These are phyloP conservation scores for Tetracladium maxilliforme DNA, from an alignment of 2,329 filamentous ascomycete genomes.

Conservation along the genomic window DNA sequence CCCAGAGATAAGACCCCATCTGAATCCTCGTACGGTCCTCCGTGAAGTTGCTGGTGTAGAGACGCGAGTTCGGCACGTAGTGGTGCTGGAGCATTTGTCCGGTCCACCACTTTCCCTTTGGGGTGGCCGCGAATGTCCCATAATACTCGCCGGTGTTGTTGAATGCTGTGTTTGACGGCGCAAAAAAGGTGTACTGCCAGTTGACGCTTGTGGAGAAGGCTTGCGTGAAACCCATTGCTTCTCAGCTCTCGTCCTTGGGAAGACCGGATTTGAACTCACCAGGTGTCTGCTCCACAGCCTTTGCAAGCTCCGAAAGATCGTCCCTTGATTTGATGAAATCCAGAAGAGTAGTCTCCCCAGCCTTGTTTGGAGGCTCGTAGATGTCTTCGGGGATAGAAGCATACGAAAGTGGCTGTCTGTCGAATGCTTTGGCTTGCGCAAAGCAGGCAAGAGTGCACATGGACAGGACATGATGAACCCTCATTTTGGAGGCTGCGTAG, in stretches of 20 bases:
- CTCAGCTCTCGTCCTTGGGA: too few species aligned
- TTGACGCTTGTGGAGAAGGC: conserved; percentile 12
- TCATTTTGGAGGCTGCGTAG: too few species aligned
- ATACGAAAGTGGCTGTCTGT: conserved; percentile 4
- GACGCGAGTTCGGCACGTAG: conserved; percentile 4
- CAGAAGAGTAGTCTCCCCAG: conserved; percentile 3
- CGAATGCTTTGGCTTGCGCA: too few species aligned
- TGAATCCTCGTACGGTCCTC: too few species aligned
- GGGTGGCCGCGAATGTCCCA: conserved; percentile 9
- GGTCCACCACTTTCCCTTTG: conserved; percentile 14
- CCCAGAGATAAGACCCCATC: too few species aligned
- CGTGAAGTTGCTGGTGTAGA: conserved; percentile 2
- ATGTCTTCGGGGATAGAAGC: conserved; percentile 2
- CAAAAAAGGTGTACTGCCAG: conserved; percentile 16
- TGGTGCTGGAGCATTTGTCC: conserved; percentile 10
- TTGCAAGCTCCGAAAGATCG: conserved; percentile 5
- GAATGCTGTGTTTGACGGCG: conserved; percentile 14
- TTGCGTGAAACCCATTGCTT: conserved; percentile 10
- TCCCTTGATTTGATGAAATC: conserved; percentile 5
- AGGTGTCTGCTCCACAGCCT: too few species aligned
- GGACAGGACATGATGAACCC: too few species aligned
- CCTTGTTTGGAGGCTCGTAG: conserved; percentile 2
- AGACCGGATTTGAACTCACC: too few species aligned
- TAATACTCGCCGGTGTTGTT: conserved; percentile 13
- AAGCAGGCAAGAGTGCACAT: too few species aligned